phyloP scores from a whole-genome alignment of 1,284 basidiomycete species.

The Mycosarcoma maydis region DNA sequence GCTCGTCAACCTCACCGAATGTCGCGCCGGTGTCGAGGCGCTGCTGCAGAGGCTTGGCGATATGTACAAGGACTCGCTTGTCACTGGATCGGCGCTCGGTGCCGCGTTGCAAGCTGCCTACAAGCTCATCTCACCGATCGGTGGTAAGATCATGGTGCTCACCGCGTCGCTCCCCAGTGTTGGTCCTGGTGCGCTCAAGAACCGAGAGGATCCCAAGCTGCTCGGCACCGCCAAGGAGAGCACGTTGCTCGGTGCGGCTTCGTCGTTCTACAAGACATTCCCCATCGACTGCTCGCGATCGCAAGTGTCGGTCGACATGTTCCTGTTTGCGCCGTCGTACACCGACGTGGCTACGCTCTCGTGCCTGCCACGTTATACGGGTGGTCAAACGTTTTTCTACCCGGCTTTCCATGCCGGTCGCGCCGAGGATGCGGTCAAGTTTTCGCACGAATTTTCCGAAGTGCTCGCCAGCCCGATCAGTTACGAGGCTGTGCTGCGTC shows the following conservation, averaged over 20 bases:
- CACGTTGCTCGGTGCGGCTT: conserved; percentile 70
- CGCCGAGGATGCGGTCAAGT: conserved; percentile 94
- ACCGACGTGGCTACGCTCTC: conserved; percentile 94
- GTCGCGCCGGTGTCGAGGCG: conserved; percentile 80
- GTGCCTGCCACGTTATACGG: conserved; percentile 94
- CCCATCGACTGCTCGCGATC: conserved; percentile 97
- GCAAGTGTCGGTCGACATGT: conserved; percentile 99
- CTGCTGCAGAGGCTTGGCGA: conserved; percentile 85
- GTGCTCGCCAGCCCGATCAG: conserved; percentile 93
- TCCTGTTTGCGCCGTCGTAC: conserved; percentile 91
- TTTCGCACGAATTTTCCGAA: conserved; percentile 94
- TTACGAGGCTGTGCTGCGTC: conserved; percentile 96
- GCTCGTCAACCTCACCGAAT: conserved; percentile 90
- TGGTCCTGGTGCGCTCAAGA: conserved; percentile 91
- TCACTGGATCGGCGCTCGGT: conserved; percentile 92
- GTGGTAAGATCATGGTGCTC: conserved; percentile 93
- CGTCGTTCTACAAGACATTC: conserved; percentile 97
- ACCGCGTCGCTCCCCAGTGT: conserved; percentile 86
- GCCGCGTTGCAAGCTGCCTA: conserved; percentile 94
- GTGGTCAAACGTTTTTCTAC: conserved; percentile 98
- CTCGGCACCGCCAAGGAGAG: conserved; percentile 89
- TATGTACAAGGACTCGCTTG: conserved; percentile 95
- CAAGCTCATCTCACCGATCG: conserved; percentile 91
- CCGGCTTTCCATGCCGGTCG: conserved; percentile 95
- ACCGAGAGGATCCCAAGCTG: conserved; percentile 94